These are phyloP conservation scores for Syzygium aqueum DNA, from an alignment of 345 rosid species.

Conservation along the genomic window DNA sequence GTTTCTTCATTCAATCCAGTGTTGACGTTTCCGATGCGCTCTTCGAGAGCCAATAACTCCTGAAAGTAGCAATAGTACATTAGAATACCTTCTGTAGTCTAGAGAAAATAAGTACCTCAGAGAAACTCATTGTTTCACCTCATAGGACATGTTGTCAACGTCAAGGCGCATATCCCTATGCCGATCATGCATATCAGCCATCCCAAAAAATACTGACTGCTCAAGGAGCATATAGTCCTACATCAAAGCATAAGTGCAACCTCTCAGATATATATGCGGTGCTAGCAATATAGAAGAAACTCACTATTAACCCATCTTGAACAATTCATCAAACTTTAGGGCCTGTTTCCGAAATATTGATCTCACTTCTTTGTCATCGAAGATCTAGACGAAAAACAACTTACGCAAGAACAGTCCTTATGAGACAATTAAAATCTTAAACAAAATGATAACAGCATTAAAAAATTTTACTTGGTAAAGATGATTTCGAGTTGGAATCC, in stretches of 20 bases:
- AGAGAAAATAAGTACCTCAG: neutral
- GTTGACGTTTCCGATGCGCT: slow-evolving; percentile 81
- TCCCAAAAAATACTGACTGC: slow-evolving; percentile 55
- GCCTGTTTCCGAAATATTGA: neutral
- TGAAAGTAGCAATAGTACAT: slow-evolving; percentile 9
- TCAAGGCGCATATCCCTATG: slow-evolving; percentile 95
- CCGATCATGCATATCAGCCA: slow-evolving; percentile 61
- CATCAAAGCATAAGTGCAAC: neutral
- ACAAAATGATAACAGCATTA: neutral
- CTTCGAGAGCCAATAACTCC: slow-evolving; percentile 87
- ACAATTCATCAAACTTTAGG: neutral
- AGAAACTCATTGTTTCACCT: slow-evolving; percentile 33
- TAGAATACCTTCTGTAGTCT: neutral
- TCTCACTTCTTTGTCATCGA: neutral
- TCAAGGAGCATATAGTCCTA: slow-evolving; percentile 84
- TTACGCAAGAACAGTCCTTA: neutral
- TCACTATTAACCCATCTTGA: neutral
- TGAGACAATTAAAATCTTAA: neutral
- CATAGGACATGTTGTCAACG: slow-evolving; percentile 96
- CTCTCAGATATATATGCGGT: neutral
- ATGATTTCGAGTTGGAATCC: neutral
- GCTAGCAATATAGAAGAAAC: neutral
- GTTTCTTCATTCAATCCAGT: slow-evolving; percentile 81
- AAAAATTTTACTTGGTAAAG: neutral
- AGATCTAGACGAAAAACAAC: neutral